Evolutionary conservation across 192 early-diverging fungal genomes (phyloP).

Genomic region (Podochytrium sp.): DNA sequence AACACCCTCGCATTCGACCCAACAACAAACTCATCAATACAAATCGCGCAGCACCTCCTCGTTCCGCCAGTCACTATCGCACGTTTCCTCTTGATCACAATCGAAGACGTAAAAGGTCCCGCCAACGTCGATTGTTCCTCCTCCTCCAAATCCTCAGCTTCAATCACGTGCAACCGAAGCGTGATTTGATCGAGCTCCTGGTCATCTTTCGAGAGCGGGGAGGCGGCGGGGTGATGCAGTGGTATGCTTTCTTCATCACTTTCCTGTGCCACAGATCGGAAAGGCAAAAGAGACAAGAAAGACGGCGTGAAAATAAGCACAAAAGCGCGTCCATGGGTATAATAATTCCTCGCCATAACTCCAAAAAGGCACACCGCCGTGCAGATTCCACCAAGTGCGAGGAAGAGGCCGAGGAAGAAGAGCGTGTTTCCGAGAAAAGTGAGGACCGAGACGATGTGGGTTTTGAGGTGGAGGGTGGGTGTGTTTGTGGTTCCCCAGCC

Average conservation of each 20-base stretch:
- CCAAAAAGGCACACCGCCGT: constrained; percentile 20
- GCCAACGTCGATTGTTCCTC: constrained; percentile 1
- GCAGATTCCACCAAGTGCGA: not conserved
- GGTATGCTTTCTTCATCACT: not conserved
- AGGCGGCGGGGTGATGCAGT: not conserved
- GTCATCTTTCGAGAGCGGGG: constrained; percentile 2
- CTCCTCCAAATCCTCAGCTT: constrained; percentile 24
- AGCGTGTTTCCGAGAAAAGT: constrained; percentile 5
- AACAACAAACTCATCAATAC: constrained; percentile 52
- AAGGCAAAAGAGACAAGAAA: no score
- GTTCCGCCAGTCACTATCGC: constrained; percentile 36
- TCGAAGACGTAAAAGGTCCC: not conserved
- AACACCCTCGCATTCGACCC: constrained; percentile 44
- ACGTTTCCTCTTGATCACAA: not conserved
- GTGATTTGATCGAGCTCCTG: constrained; percentile 32
- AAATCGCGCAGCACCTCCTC: constrained; percentile 51
- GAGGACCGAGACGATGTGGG: not conserved
- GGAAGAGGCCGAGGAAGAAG: constrained; percentile 12
- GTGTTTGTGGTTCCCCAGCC: constrained; percentile 23
- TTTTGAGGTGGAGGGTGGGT: not conserved
- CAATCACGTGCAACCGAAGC: constrained; percentile 30
- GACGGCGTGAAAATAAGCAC: constrained; percentile 11
- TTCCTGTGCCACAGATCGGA: not conserved
- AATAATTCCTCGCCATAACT: constrained; percentile 22
- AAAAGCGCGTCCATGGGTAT: constrained; percentile 21